A percentile compares a stretch with the other conserved stretches of the same genome.
Conservation (phyloP, 1,284 basidiomycete genomes). For the Ganoderma resinaceum region DNA sequence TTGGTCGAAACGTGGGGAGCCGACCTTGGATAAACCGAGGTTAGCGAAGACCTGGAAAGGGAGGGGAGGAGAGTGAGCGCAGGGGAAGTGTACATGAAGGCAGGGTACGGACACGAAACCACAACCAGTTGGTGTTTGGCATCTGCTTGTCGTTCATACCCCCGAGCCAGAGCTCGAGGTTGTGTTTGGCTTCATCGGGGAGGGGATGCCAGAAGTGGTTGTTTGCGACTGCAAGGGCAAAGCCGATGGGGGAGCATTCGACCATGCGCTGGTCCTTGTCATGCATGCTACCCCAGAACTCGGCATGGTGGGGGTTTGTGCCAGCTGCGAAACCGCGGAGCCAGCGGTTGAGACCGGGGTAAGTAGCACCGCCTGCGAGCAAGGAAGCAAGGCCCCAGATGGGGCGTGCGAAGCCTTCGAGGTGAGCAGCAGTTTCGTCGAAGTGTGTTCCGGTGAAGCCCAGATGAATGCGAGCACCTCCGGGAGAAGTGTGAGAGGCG, state of each 20-base stretch:
- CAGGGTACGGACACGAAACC: conserved; percentile 66
- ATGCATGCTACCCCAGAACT: conserved; percentile 81
- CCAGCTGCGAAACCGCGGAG: conserved; percentile 69
- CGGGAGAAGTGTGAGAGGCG: conserved; percentile 71
- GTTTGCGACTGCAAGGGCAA: conserved; percentile 69
- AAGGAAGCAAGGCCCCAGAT: conserved; percentile 79
- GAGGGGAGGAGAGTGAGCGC: not conserved
- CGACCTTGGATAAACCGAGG: conserved; percentile 70
- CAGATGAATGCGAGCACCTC: conserved; percentile 74
- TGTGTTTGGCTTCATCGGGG: conserved; percentile 56
- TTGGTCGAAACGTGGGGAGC: conserved; percentile 62
- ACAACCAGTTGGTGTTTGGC: conserved; percentile 83
- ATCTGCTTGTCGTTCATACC: conserved; percentile 81
- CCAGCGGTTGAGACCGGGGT: conserved; percentile 66
- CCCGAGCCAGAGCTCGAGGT: conserved; percentile 73
- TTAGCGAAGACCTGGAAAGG: conserved; percentile 72
- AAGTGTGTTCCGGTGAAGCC: conserved; percentile 80
- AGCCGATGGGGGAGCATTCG: conserved; percentile 81
- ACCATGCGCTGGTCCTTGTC: conserved; percentile 86
- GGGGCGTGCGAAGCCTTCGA: conserved; percentile 80
- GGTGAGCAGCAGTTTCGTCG: conserved; percentile 75
- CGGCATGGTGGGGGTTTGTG: conserved; percentile 66
- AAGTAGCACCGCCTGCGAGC: conserved; percentile 67
- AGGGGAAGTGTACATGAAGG: not conserved
- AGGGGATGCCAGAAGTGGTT: conserved; percentile 73